Evolutionary conservation across 2,329 filamentous ascomycete species (phyloP).

Genomic region (Penicillium palitans): DNA sequence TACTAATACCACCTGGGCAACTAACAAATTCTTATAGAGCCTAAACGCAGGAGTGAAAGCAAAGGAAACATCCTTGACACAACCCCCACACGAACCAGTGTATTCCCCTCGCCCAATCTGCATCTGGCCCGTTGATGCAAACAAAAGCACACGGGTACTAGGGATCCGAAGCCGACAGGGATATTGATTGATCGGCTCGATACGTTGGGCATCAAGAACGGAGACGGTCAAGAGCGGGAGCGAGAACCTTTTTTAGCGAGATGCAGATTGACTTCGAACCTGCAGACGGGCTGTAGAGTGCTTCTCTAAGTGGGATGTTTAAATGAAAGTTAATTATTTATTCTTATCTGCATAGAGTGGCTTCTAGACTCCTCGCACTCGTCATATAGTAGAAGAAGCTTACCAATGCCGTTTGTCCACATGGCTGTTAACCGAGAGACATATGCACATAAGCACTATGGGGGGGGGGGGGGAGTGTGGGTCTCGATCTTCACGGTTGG

Average conservation of each 20-base stretch:
- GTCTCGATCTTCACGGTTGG: neutral
- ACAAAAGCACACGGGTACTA: neutral
- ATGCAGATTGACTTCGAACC: neutral
- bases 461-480: neutral
- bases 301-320: neutral
- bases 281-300: neutral
- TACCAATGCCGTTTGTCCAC: neutral
- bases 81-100: neutral
- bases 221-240: neutral
- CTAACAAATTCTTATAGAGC: neutral
- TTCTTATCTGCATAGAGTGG: neutral
- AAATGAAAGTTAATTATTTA: too few species aligned
- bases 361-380: neutral
- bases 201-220: constrained; percentile 5
- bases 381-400: neutral
- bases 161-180: neutral
- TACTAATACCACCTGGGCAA: too few species aligned
- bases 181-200: neutral
- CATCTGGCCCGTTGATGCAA: neutral
- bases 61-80: neutral
- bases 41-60: neutral
- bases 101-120: neutral
- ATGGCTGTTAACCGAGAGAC: neutral
- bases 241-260: neutral
- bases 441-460: neutral